A percentile compares a stretch with the other conserved stretches of the same genome.
Conservation (phyloP, 768 basidiomycete species). For the Russula abietina region DNA sequence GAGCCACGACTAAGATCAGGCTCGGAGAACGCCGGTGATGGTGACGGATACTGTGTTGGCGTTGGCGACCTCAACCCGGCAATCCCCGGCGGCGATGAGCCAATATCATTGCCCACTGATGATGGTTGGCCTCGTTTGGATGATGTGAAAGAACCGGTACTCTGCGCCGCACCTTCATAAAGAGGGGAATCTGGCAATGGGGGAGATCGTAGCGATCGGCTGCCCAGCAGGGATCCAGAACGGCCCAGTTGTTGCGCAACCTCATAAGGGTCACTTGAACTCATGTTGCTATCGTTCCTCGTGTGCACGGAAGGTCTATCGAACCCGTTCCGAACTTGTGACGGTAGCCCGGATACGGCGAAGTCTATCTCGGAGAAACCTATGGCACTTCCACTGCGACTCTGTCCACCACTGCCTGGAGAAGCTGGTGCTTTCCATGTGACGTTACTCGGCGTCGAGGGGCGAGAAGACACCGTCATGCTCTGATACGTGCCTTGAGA, state of each 20-base stretch:
- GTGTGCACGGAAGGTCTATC: constrained; percentile 27
- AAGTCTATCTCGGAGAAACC: constrained; percentile 31
- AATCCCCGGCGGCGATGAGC: constrained; percentile 41
- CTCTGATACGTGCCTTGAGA: constrained; percentile 56
- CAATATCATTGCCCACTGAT: constrained; percentile 46
- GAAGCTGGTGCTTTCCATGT: constrained; percentile 51
- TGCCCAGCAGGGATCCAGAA: constrained; percentile 27
- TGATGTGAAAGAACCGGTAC: background rate
- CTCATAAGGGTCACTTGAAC: constrained; percentile 27
- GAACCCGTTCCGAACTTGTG: constrained; percentile 19
- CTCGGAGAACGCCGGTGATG: constrained; percentile 45
- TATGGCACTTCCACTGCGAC: constrained; percentile 54
- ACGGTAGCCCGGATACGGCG: constrained; percentile 26
- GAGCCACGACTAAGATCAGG: constrained; percentile 28
- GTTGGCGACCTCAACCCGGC: constrained; percentile 53
- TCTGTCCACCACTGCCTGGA: constrained; percentile 39
- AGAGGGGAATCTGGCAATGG: constrained; percentile 56
- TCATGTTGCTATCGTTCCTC: constrained; percentile 31
- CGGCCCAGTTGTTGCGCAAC: constrained; percentile 19
- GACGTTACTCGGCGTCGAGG: constrained; percentile 66
- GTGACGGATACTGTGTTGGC: constrained; percentile 53
- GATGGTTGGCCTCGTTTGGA: constrained; percentile 25
- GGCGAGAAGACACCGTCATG: constrained; percentile 46
- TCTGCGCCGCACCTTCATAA: constrained; percentile 33
- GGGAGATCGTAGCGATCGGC: constrained; percentile 47